Base-by-base conservation (phyloP, 345 rosid species). In the Aegle marmelos region DNA sequence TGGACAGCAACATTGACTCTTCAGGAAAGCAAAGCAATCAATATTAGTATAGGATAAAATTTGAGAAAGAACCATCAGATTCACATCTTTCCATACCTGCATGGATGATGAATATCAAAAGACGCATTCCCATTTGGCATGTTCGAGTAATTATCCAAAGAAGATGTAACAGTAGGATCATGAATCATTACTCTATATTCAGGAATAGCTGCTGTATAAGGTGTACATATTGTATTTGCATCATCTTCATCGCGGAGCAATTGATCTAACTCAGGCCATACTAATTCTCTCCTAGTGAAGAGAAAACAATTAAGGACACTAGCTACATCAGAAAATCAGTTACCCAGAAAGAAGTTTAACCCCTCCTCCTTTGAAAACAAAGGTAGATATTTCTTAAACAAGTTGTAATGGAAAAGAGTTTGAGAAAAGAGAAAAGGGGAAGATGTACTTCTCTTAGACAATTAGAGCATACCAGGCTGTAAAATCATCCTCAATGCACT, bases 231-330 rank as follows among this genome's bases (percentile, higher is more conserved):
- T 75, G 80, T 83, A 67, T 83, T 87, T 53, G 59, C 70, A 89
- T 93, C 98, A 86, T 92, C 95, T 81, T 93, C 94, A 72, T 86
- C 98, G 65, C 87, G 89, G 73, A 95, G 97, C 85, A 91, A 76
- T 79, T 82, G 87, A 83, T 95, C 96, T 73, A 95, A 85, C 86
- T 93, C 93, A 4, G 98, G 91, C 98, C 98, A 93, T 64, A 93
- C 63, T 68, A 85, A 77, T 81, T 95, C 98, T 80, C 85, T 88
- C 99, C 99, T 93, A 61, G 73, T 70, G 68, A 71, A 79, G 53
- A 79, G 54, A 28, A 74, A 60, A 11, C 21, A 80, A 58, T 33
- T 48, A 59, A 73, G 56, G 19, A 59, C 65, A 79, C 63, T 77
- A 58, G 73, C 70, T 37, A 79, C 50, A 69, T 11, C 76, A 70